phyloP scores from a whole-genome alignment of 768 basidiomycete species.

The Tricholoma saponaceum region DNA sequence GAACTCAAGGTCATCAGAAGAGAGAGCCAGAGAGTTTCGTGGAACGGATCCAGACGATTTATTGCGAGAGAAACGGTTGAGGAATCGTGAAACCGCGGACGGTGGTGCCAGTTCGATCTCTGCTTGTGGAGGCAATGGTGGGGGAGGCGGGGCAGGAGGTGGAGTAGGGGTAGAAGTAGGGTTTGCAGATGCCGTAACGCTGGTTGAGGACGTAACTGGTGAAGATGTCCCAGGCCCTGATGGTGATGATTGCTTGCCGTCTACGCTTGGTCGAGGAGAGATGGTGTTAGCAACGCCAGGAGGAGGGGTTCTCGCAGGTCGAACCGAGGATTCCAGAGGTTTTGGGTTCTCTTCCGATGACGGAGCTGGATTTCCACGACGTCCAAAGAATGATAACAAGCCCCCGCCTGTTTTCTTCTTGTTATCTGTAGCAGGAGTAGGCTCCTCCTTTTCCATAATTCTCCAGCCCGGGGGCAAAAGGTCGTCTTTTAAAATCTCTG shows the following conservation, averaged over 20 bases:
- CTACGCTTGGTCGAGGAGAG: slow-evolving; percentile 23
- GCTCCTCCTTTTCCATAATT: slow-evolving; percentile 53
- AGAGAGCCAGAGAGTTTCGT: slow-evolving; percentile 63
- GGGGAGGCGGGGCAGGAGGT: slow-evolving; percentile 9
- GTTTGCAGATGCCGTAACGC: slow-evolving; percentile 1
- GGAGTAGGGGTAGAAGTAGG: not conserved
- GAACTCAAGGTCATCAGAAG: slow-evolving; percentile 79
- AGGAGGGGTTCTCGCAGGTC: slow-evolving; percentile 4
- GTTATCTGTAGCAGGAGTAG: slow-evolving; percentile 27
- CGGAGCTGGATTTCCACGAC: slow-evolving; percentile 24
- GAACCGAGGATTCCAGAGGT: slow-evolving; percentile 12
- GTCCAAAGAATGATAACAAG: slow-evolving; percentile 72
- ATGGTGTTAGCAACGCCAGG: slow-evolving; percentile 13
- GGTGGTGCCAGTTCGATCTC: slow-evolving; percentile 29
- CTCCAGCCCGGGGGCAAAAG: slow-evolving; percentile 68
- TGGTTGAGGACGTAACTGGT: slow-evolving; percentile 7
- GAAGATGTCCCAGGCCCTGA: slow-evolving; percentile 5
- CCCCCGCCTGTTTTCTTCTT: slow-evolving; percentile 53
- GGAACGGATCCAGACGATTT: slow-evolving; percentile 30
- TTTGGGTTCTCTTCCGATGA: slow-evolving; percentile 6
- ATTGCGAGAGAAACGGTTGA: slow-evolving; percentile 66
- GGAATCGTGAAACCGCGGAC: slow-evolving; percentile 81
- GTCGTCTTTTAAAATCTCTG: slow-evolving; percentile 49
- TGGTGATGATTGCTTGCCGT: slow-evolving; percentile 10
- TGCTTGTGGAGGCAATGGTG: slow-evolving; percentile 11